Percentiles rank a stretch among this genome's conserved stretches.
Evolutionary conservation across 139 green algal genomes (phyloP).

Genomic region (Trebouxia sp.): DNA sequence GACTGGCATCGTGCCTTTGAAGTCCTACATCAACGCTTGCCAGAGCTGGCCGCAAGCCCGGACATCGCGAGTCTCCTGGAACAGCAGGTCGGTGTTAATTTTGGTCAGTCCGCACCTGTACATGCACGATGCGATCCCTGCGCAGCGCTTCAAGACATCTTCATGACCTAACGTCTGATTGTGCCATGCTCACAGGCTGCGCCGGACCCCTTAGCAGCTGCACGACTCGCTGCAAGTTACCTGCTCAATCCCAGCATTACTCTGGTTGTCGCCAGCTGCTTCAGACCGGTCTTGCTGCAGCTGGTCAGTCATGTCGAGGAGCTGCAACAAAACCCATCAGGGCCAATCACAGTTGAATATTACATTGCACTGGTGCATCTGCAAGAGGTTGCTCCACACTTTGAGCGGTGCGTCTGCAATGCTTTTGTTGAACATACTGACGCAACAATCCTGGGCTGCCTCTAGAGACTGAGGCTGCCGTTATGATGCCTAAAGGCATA

Average conservation of each 20-base stretch:
- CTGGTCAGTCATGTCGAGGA: slow-evolving; percentile 30
- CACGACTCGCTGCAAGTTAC: background rate
- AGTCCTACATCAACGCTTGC: no score
- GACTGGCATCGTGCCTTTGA: no score
- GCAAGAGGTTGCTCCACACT: slow-evolving; percentile 56
- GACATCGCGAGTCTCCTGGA: no score
- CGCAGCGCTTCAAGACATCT: no score
- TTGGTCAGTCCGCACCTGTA: no score
- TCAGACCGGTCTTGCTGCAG: slow-evolving; percentile 32
- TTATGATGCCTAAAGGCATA: no score
- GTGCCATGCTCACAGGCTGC: background rate
- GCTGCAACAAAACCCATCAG: background rate
- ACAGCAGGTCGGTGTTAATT: no score
- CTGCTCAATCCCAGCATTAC: background rate
- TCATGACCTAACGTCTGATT: background rate
- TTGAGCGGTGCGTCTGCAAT: slow-evolving; percentile 37
- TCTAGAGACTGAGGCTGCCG: no score
- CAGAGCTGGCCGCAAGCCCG: no score
- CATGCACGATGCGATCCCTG: no score
- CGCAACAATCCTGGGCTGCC: no score
- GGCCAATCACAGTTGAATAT: background rate
- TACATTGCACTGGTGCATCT: slow-evolving; percentile 43
- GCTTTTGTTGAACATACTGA: background rate
- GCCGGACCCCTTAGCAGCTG: background rate
- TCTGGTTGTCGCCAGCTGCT: background rate